Percentiles rank a stretch among this genome's conserved stretches.
Evolutionary conservation across 441 rosid species (phyloP).

Genomic region (Macaranga tanarius): DNA sequence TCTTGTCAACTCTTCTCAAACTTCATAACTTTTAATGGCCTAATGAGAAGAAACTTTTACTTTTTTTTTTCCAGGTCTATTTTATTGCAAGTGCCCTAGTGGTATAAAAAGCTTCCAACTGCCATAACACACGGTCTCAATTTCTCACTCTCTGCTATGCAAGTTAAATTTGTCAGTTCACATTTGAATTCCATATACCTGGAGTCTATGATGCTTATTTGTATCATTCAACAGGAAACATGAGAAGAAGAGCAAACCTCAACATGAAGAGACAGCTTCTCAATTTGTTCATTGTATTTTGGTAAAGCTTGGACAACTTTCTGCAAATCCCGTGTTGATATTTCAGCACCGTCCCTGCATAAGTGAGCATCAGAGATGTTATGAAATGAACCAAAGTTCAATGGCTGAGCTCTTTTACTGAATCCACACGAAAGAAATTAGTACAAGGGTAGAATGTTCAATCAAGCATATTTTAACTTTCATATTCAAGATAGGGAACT

Average conservation of each 20-base stretch:
- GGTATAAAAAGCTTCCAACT: background rate
- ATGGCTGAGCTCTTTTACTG: background rate
- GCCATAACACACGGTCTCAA: background rate
- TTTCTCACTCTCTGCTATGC: background rate
- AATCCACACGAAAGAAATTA: background rate
- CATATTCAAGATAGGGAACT: background rate
- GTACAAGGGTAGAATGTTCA: background rate
- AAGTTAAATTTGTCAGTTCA: background rate
- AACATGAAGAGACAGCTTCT: conserved; percentile 94
- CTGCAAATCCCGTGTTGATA: conserved; percentile 90
- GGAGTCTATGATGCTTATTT: background rate
- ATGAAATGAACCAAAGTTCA: background rate
- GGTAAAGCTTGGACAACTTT: conserved; percentile 98
- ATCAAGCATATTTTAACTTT: background rate
- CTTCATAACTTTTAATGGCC: background rate
- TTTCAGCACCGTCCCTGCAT: conserved; percentile 75
- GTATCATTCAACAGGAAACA: background rate
- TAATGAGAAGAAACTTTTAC: too few species aligned
- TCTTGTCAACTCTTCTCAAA: conserved; percentile 1
- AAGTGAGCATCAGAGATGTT: conserved; percentile 16
- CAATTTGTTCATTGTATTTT: conserved; percentile 91
- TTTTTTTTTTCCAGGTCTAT: background rate
- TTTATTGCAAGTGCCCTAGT: background rate
- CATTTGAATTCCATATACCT: background rate
- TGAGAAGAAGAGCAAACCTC: conserved; percentile 56